A percentile compares a stretch with the other conserved stretches of the same genome.
Evolutionary conservation across 2,329 filamentous ascomycete genomes (phyloP).

Genomic region (Ceratocystis cacaofunesta): DNA sequence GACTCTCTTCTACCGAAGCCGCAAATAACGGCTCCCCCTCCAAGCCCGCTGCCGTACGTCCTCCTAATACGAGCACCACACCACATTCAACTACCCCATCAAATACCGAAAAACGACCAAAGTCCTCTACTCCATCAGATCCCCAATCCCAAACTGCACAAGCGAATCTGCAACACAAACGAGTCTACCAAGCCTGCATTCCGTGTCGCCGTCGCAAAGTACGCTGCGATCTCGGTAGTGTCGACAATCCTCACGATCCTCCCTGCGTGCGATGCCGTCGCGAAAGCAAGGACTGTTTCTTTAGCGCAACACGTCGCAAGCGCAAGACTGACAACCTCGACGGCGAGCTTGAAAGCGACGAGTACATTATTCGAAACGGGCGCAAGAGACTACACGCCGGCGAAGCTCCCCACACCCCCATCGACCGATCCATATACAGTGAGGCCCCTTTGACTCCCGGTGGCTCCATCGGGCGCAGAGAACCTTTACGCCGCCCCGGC

Average conservation of each 20-base stretch:
- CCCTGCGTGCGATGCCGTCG: slow-evolving; percentile 87
- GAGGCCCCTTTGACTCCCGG: slow-evolving; percentile 49
- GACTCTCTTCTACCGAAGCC: slow-evolving; percentile 8
- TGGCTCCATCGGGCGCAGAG: slow-evolving; percentile 47
- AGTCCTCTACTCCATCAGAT: not conserved
- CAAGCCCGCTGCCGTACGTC: not conserved
- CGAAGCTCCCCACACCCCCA: slow-evolving; percentile 23
- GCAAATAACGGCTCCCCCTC: slow-evolving; percentile 13
- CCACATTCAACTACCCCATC: not conserved
- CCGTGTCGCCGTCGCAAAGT: slow-evolving; percentile 48
- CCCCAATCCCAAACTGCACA: slow-evolving; percentile 6
- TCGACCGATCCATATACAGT: slow-evolving; percentile 32
- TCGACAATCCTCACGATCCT: slow-evolving; percentile 87
- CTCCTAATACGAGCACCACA: not conserved
- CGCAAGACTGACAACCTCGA: slow-evolving; percentile 54
- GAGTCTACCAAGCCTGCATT: slow-evolving; percentile 49
- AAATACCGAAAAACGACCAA: not conserved
- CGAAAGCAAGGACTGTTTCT: slow-evolving; percentile 94
- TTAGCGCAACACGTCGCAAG: slow-evolving; percentile 87
- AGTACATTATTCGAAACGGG: slow-evolving; percentile 59
- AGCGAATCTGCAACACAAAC: slow-evolving; percentile 35
- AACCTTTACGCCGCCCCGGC: slow-evolving; percentile 50
- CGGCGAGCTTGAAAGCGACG: slow-evolving; percentile 37
- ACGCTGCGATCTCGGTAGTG: slow-evolving; percentile 51
- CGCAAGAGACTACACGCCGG: slow-evolving; percentile 45